Evolutionary conservation across 2,329 filamentous ascomycete species (phyloP), one percentile per base, ranked within the genome.

Genomic region (Ascochyta clinopodiicola): DNA sequence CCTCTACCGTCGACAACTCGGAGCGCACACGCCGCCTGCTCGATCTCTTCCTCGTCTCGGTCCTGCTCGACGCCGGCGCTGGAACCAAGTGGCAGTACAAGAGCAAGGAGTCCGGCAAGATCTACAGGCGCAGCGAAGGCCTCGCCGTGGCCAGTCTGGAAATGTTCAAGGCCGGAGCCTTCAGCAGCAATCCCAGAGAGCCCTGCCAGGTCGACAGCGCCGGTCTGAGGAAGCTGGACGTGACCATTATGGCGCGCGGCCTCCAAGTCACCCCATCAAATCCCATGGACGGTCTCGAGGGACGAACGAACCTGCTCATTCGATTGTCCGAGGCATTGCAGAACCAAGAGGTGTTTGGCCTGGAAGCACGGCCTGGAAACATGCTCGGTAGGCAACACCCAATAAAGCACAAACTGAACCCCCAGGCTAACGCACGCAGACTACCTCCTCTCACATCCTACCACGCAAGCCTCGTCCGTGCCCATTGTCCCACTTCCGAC

Each of bases 21-120:
- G 90, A 94, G 77, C 85, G 87, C 59, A 91, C 89, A 56, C 87
- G 90, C 60, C 84, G 91, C 59, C 77, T 94, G 59, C 83, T 94
- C 56, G 90, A 93, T 66, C 82, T 94, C 32, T 93, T 92, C 77
- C 79, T 92, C 37, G 80, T 95, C 60, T 94, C 91, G 44, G 91
- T 95, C 7, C 80, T 96, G 44, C 82, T 96, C 8, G 91, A 96
- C 71, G 91, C 95, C 4, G 95, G 95, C 36, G 92, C 95, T 2
- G 95, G 95, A 36, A 94, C 87, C 2, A 84, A 86, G 63, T 99
- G 95, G 95, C 88, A 87, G 64, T 99, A 96, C 79, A 95, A 91
- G 80, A 96, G 92, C 72, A 88, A 88, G 60, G 92, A 96, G 71
- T 96, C 92, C 61, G 92, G 91, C 52, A 89, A 88, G 59, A 76